These are phyloP conservation scores for Aspergillus aculeatus DNA, from an alignment of 2,329 filamentous ascomycete species.

Conservation along the genomic window DNA sequence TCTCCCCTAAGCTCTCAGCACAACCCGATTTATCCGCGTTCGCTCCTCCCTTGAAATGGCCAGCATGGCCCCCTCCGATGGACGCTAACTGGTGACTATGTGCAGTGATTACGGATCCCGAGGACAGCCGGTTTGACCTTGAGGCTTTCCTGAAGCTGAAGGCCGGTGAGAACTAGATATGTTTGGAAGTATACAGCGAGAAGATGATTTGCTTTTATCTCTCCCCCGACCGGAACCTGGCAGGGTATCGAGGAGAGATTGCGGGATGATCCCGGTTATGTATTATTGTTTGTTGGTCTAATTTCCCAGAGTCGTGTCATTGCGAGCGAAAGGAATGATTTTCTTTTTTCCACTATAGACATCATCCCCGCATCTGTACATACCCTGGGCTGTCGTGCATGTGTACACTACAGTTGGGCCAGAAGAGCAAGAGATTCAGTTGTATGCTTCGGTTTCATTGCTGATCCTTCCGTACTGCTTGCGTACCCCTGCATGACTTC, in stretches of 20 bases:
- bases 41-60: not conserved
- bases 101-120: conserved; percentile 70
- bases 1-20: not conserved
- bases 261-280: conserved; percentile 37
- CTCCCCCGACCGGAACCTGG: conserved; percentile 32
- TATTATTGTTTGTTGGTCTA: conserved; percentile 44
- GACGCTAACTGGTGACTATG: conserved; percentile 20
- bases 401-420: conserved; percentile 42
- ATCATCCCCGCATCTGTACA: conserved; percentile 43
- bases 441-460: conserved; percentile 30
- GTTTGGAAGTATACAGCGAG: conserved; percentile 24
- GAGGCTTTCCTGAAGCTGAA: conserved; percentile 76
- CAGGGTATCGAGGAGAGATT: conserved; percentile 36
- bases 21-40: not conserved
- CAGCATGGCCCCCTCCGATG: conserved; percentile 8
- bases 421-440: conserved; percentile 40
- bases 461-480: conserved; percentile 14
- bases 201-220: conserved; percentile 34
- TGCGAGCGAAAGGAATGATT: conserved; percentile 43
- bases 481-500: not conserved
- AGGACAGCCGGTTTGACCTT: conserved; percentile 88
- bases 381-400: conserved; percentile 40
- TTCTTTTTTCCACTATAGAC: conserved; percentile 40
- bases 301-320: conserved; percentile 41
- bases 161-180: conserved; percentile 44